Base-by-base conservation (phyloP, 129 eudicot species). In the Chrysanthemum lavandulifolium region DNA sequence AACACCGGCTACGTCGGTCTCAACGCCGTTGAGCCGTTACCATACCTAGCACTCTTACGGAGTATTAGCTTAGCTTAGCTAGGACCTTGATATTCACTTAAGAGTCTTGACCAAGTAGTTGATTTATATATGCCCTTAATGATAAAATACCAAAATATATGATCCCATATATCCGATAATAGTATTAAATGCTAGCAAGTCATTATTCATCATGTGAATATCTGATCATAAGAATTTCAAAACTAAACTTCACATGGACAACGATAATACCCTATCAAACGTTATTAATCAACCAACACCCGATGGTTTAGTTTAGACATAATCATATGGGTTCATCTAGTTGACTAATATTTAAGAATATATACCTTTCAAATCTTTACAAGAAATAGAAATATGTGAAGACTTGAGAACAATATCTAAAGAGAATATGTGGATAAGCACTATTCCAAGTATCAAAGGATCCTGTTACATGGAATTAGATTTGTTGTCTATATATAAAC, bases 381-480 rank as follows among this genome's bases (percentile, higher is more conserved):
- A 78, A 43, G 36, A 27, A 43, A 54, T 63, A 76, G 40, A 71
- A 45, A 63, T 13, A 12, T 51, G 21, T 65, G 50, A 43, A 71
- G 67, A 78, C 68, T 53, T 64, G 65, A 77, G 72, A 76, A 70
- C 77, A 64, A 63, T 64, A 78, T 78, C 78, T 72, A 15, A 64
- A 54, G 18, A 57, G 77, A 78, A 78, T 64, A 71, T 71, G 62
- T 72, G 66, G 76, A 69, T 29, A 16, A 66, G 73, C 60, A 78
- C 73, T 78, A 78, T 71, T 78, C 77, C 56, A 45, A 64, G 82
- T 78, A 78, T 63, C 77, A 47, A 65, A 71, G 67, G 73, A 78
- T 78, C 77, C 68, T 78, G 55, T 33, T 71, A 78, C 82, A 65
- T 71, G 82, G 73, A 60, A 78, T 71, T 78, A 78, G 77, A 78